phyloP scores from a whole-genome alignment of 2,329 filamentous ascomycete species.

The Fusarium sp. region DNA sequence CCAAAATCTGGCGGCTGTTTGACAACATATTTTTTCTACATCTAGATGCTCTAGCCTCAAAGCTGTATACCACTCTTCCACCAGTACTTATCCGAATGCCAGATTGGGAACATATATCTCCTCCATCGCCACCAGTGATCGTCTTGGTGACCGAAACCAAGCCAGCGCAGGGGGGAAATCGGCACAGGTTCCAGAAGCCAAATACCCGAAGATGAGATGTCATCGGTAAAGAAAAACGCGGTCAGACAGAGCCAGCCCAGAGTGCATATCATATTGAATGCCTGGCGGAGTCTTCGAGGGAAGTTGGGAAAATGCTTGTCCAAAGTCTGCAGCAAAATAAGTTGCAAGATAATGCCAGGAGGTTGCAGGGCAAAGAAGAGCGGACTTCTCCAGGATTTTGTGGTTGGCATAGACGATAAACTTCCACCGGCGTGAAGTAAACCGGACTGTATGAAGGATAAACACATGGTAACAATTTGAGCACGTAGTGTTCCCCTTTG shows the following conservation, averaged over 20 bases:
- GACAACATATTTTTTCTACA: neutral
- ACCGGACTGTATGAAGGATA: constrained; percentile 71
- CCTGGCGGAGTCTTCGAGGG: constrained; percentile 58
- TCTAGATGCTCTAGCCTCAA: constrained; percentile 20
- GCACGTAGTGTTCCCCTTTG: constrained; percentile 41
- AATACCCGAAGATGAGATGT: constrained; percentile 76
- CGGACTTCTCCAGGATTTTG: constrained; percentile 62
- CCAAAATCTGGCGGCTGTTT: neutral
- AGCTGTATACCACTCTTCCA: constrained; percentile 56
- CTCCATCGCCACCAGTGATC: constrained; percentile 76
- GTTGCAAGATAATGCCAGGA: constrained; percentile 71
- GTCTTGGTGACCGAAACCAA: constrained; percentile 69
- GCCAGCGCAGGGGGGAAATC: constrained; percentile 71
- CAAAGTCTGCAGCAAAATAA: constrained; percentile 48
- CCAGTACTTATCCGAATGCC: constrained; percentile 71
- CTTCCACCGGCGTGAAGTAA: constrained; percentile 77
- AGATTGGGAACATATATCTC: constrained; percentile 59
- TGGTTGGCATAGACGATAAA: constrained; percentile 67
- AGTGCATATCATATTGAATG: constrained; percentile 70
- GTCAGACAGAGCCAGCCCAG: constrained; percentile 75
- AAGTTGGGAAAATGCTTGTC: constrained; percentile 49
- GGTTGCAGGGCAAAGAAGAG: constrained; percentile 79
- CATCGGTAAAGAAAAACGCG: constrained; percentile 73
- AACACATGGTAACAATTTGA: constrained; percentile 43
- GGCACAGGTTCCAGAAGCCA: constrained; percentile 89